Percentiles rank a stretch among this genome's conserved stretches.
These are phyloP conservation scores for Cutaneotrichosporon cyanovorans DNA, from an alignment of 1,284 basidiomycete genomes.

Conservation along the genomic window DNA sequence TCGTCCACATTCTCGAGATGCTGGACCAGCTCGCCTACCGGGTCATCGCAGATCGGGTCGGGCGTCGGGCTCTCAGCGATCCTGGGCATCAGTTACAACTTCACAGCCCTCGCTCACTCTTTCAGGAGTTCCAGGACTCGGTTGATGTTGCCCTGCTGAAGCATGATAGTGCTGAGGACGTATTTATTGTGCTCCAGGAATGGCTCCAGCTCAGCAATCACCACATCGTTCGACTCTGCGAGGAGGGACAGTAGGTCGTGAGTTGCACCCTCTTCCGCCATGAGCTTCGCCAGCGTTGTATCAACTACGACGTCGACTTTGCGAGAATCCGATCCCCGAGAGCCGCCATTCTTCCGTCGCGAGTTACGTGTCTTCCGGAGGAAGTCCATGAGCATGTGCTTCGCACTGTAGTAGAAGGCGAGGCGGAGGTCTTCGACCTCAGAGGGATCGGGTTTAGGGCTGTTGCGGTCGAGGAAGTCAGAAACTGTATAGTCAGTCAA, in stretches of 20 bases:
- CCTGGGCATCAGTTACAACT: slow-evolving; percentile 45
- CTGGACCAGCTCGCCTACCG: slow-evolving; percentile 59
- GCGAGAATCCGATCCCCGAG: slow-evolving; percentile 30
- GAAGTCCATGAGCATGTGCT: slow-evolving; percentile 42
- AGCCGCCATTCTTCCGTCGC: slow-evolving; percentile 38
- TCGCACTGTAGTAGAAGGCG: slow-evolving; percentile 38
- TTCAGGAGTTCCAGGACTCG: slow-evolving; percentile 63
- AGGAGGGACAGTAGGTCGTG: slow-evolving; percentile 59
- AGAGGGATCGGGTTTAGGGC: not conserved
- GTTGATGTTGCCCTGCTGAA: slow-evolving; percentile 53
- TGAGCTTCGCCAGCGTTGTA: slow-evolving; percentile 68
- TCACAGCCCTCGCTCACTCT: slow-evolving; percentile 51
- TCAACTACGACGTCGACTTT: slow-evolving; percentile 58
- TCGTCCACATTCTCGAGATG: slow-evolving; percentile 59
- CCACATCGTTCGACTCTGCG: slow-evolving; percentile 54
- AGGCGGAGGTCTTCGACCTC: slow-evolving; percentile 21
- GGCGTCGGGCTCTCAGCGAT: slow-evolving; percentile 62
- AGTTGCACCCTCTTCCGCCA: slow-evolving; percentile 57
- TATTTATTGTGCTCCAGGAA: slow-evolving; percentile 57
- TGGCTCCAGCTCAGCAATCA: slow-evolving; percentile 59
- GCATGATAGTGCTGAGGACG: slow-evolving; percentile 59
- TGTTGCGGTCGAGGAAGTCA: slow-evolving; percentile 9
- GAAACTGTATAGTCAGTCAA: slow-evolving; percentile 5
- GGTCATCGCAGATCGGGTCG: slow-evolving; percentile 61
- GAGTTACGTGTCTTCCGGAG: slow-evolving; percentile 43